These are phyloP conservation scores for Malbranchea zuffiana DNA, from an alignment of 2,329 filamentous ascomycete species.

Conservation along the genomic window DNA sequence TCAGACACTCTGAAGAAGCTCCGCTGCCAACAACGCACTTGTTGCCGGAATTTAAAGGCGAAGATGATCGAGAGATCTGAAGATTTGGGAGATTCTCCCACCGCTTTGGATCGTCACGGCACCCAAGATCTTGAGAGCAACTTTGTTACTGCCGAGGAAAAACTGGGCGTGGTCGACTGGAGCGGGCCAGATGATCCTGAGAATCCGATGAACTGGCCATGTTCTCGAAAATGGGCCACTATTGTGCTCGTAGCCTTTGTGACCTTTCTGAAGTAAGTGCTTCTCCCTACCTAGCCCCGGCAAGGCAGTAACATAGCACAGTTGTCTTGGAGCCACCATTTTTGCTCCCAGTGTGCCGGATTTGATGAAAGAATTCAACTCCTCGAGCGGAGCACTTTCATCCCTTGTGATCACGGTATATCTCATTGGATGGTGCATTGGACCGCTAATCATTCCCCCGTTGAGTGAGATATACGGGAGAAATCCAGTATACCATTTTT, in stretches of 20 bases:
- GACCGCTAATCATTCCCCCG: conserved; percentile 54
- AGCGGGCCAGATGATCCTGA: conserved; percentile 19
- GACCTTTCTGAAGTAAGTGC: conserved; percentile 10
- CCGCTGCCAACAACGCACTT: too few relatives aligned
- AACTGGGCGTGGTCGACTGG: conserved; percentile 18
- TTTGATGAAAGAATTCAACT: conserved; percentile 39
- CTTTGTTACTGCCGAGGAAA: background rate
- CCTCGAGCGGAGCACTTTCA: conserved; percentile 33
- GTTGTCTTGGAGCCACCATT: conserved; percentile 11
- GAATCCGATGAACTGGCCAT: conserved; percentile 21
- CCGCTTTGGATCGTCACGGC: too few relatives aligned
- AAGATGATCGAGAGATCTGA: too few relatives aligned
- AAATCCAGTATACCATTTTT: conserved; percentile 37
- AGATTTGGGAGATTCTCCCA: too few relatives aligned
- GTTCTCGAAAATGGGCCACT: conserved; percentile 5
- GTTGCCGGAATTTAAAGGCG: too few relatives aligned
- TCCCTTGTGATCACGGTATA: conserved; percentile 52
- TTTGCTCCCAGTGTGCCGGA: conserved; percentile 16
- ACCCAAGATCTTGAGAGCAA: too few relatives aligned
- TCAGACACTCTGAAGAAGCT: too few relatives aligned
- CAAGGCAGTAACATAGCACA: conserved; percentile 14
- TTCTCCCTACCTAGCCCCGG: background rate
- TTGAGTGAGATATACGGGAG: conserved; percentile 55
- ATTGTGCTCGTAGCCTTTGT: conserved; percentile 9
- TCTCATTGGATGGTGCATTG: conserved; percentile 33